phyloP scores from a whole-genome alignment of 768 basidiomycete species.

The Boletus reticuloceps region DNA sequence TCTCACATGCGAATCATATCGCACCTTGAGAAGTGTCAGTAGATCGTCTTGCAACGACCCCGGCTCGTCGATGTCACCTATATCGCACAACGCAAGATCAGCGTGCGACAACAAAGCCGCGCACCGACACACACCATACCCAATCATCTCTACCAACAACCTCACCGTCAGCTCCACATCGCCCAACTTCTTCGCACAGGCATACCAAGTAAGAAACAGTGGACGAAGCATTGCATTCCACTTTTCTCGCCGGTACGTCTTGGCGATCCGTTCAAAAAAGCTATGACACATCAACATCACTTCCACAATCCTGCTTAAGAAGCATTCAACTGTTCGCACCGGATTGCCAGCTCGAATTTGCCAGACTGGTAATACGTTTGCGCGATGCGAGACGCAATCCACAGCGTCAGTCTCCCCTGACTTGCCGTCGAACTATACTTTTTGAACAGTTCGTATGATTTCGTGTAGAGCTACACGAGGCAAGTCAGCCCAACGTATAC shows the following conservation, averaged over 20 bases:
- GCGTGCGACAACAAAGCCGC: not conserved
- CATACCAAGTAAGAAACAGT: conserved; percentile 77
- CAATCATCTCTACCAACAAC: conserved; percentile 81
- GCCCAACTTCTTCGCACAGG: conserved; percentile 74
- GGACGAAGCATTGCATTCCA: conserved; percentile 77
- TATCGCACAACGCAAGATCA: conserved; percentile 24
- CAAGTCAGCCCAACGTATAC: not conserved
- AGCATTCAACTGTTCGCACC: conserved; percentile 40
- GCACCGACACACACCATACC: conserved; percentile 51
- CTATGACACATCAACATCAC: conserved; percentile 34
- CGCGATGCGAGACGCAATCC: conserved; percentile 89
- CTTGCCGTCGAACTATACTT: conserved; percentile 53
- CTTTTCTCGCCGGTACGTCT: conserved; percentile 80
- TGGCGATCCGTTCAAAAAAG: conserved; percentile 91
- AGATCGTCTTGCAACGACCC: conserved; percentile 65
- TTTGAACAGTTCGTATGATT: conserved; percentile 93
- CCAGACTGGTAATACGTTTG: conserved; percentile 77
- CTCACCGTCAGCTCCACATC: conserved; percentile 75
- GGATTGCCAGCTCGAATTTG: conserved; percentile 85
- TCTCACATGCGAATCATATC: conserved; percentile 1
- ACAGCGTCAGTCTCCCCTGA: conserved; percentile 83
- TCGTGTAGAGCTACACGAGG: conserved; percentile 74
- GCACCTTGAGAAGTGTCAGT: conserved; percentile 67
- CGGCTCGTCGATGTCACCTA: conserved; percentile 44
- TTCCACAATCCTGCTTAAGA: not conserved